Evolutionary conservation across 2,329 filamentous ascomycete genomes (phyloP), one percentile per base, ranked within the genome.

Genomic region (Aspergillus amoenus): DNA sequence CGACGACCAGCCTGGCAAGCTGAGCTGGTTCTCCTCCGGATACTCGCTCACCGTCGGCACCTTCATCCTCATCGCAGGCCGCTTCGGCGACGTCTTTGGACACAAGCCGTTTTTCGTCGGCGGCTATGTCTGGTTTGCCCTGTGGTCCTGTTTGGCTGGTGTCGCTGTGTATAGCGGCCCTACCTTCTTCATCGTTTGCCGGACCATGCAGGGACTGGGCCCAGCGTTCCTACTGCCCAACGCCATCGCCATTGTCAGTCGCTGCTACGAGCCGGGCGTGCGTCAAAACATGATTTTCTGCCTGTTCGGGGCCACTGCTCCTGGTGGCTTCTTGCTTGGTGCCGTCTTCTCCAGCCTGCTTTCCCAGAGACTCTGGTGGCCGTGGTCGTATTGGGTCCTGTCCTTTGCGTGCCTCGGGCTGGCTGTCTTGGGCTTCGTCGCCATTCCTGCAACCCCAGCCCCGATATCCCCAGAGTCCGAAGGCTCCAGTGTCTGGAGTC

Each of bases 151-250:
- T n/a, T 42, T 73, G 18, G 63, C 63, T 9, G 71, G 71, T 5
- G 44, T 71, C n/a, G 57, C 55, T 27, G 65, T 72, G 47, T 71
- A 66, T 45, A 63, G 61, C 9, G 63, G 81, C 24, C 2, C 71
- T 77, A 68, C 73, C 1, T 66, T 81, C 8, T 82, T 82, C 62
- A 72, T 80, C 62, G 70, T 79, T 34, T 74, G 75, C 24, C 75
- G 83, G 13, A 80, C 78, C 0, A 66, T 84, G 3, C 83, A 85
- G 59, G 83, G 70, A 3, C 63, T 74, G 1, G 87, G 86, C 0
- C 83, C 85, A 0, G 84, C 85, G 1, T 73, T 89, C n/a, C 73
- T 80, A 4, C 72, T 89, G 24, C 86, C 87, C 1, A 89, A 88
- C 60, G 84, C 78, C 0, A 70, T 88, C n/a, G 86, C 84, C 2